Percentiles rank a stretch among this genome's conserved stretches.
Conservation (phyloP, 495 filamentous ascomycete genomes). For the Hypoxylon rickii region DNA sequence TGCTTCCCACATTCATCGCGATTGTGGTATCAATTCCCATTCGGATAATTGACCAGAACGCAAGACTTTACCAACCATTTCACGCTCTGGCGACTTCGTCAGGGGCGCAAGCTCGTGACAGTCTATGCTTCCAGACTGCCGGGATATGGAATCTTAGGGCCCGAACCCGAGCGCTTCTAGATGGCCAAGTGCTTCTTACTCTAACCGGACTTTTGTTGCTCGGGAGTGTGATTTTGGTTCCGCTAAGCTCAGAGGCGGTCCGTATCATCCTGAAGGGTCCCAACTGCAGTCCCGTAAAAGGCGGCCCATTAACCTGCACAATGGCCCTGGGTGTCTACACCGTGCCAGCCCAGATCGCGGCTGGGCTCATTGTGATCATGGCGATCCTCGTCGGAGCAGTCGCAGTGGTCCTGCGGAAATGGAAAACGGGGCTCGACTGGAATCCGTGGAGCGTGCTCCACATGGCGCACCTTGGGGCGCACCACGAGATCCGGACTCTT, state of each 20-base stretch:
- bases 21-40: conserved; percentile 35
- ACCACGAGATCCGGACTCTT: conserved; percentile 28
- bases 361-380: conserved; percentile 31
- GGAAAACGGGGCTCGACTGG: conserved; percentile 36
- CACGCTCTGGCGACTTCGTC: conserved; percentile 30
- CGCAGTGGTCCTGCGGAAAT: conserved; percentile 30
- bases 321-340: conserved; percentile 26
- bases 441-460: conserved; percentile 39
- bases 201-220: conserved; percentile 33
- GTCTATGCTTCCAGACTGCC: conserved; percentile 33
- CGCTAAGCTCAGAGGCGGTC: conserved; percentile 32
- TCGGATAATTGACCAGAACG: conserved; percentile 37
- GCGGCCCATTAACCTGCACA: conserved; percentile 11
- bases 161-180: conserved; percentile 20
- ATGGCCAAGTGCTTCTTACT: conserved; percentile 26
- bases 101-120: conserved; percentile 33
- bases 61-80: conserved; percentile 43
- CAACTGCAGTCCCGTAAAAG: conserved; percentile 11
- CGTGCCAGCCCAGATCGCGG: conserved; percentile 22
- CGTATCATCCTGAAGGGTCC: conserved; percentile 29
- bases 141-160: conserved; percentile 17
- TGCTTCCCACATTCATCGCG: conserved; percentile 42
- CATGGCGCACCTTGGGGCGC: conserved; percentile 33
- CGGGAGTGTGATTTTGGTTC: conserved; percentile 26
- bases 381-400: conserved; percentile 17